Evolutionary conservation across 805 yeast species (phyloP).

Genomic region (Candida nanaspora): DNA sequence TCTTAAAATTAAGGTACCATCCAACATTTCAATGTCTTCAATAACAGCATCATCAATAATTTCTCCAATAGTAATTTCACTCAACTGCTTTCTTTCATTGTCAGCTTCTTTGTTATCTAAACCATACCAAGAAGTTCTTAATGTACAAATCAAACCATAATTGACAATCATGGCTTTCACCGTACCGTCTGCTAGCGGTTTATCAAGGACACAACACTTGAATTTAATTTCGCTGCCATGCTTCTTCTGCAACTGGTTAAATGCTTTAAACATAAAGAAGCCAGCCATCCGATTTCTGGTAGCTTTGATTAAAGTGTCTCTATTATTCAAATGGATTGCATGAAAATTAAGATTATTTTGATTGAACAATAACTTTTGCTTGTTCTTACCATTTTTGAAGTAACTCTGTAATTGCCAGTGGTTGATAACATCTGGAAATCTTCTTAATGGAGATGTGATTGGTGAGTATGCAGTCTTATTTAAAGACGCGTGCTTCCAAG

Average conservation of each 20-base stretch:
- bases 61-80: constrained; percentile 37
- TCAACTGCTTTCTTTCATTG: constrained; percentile 12
- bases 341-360: constrained; percentile 28
- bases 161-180: constrained; percentile 22
- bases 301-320: constrained; percentile 31
- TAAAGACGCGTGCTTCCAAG: constrained; percentile 50
- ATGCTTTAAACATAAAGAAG: constrained; percentile 24
- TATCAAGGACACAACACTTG: constrained; percentile 35
- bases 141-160: constrained; percentile 23
- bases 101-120: constrained; percentile 11
- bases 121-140: constrained; percentile 22
- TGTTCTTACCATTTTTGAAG: constrained; percentile 18
- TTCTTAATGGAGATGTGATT: constrained; percentile 83
- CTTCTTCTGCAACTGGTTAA: constrained; percentile 15
- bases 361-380: constrained; percentile 20
- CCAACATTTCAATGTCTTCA: constrained; percentile 35
- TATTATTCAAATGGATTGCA: constrained; percentile 36
- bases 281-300: constrained; percentile 16
- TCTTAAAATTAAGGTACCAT: constrained; percentile 29
- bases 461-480: constrained; percentile 61
- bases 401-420: constrained; percentile 66
- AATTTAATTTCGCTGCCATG: constrained; percentile 27
- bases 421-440: constrained; percentile 72
- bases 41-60: constrained; percentile 31
- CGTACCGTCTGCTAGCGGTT: constrained; percentile 31